Conservation (phyloP, 371 early-diverging fungal species). For the Umbelopsis sp. region DNA sequence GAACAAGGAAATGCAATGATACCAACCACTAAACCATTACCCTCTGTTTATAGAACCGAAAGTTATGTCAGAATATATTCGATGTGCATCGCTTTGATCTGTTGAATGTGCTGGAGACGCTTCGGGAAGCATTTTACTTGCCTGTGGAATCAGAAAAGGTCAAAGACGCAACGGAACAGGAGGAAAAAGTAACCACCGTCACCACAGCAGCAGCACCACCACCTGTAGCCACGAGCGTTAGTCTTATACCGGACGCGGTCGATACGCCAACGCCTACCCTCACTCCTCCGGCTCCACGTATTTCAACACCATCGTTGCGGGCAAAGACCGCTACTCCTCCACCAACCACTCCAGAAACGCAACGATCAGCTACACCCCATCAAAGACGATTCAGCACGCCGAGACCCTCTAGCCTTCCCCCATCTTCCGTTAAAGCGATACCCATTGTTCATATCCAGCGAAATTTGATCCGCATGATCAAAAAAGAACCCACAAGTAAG, state of each 20-base stretch:
- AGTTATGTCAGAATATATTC: conserved; percentile 12
- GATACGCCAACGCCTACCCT: too few relatives aligned
- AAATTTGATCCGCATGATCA: not conserved
- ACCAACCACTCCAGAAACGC: not conserved
- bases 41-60: not conserved
- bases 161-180: not conserved
- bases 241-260: too few relatives aligned
- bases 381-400: not conserved
- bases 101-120: conserved; percentile 5
- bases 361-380: not conserved
- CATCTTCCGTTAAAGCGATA: not conserved
- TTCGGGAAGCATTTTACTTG: conserved; percentile 6
- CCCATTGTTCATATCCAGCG: not conserved
- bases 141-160: not conserved
- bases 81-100: conserved; percentile 18
- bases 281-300: too few relatives aligned
- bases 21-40: too few relatives aligned
- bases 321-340: too few relatives aligned
- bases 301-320: too few relatives aligned
- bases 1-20: too few relatives aligned
- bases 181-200: not conserved
- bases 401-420: not conserved
- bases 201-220: not conserved
- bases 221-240: not conserved
- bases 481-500: conserved; percentile 8